Evolutionary conservation across 768 basidiomycete genomes (phyloP).

Genomic region (Leccinum boreale): DNA sequence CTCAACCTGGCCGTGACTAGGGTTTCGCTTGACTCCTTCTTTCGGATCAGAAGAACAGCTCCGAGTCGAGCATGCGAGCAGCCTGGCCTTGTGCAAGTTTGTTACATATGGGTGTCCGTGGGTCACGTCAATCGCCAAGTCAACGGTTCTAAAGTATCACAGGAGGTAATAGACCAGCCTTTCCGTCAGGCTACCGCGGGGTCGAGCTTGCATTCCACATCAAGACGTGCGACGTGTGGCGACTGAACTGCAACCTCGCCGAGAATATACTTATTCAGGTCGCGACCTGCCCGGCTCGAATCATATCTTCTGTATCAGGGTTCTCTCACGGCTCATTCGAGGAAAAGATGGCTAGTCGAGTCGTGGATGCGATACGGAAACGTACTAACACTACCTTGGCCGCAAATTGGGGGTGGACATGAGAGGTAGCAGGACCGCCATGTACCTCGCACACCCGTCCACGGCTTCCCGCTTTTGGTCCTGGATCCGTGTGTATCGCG

Average conservation of each 20-base stretch:
- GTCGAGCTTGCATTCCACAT: constrained; percentile 16
- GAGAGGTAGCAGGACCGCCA: constrained; percentile 6
- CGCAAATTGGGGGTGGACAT: constrained; percentile 21
- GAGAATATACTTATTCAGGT: constrained; percentile 7
- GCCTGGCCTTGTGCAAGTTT: background rate
- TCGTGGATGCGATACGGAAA: constrained; percentile 19
- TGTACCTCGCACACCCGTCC: constrained; percentile 2
- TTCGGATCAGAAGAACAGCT: constrained; percentile 19
- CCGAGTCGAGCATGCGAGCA: constrained; percentile 4
- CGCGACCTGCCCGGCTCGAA: constrained; percentile 12
- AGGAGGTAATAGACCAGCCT: constrained; percentile 19
- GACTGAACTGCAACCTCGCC: constrained; percentile 7
- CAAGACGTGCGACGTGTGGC: constrained; percentile 9
- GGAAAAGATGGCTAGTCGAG: constrained; percentile 3
- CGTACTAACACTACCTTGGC: constrained; percentile 18
- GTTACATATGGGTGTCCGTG: constrained; percentile 22
- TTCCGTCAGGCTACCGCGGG: constrained; percentile 12
- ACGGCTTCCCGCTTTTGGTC: constrained; percentile 15
- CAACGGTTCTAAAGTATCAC: constrained; percentile 17
- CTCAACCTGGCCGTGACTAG: constrained; percentile 13
- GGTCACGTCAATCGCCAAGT: constrained; percentile 26
- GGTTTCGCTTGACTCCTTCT: constrained; percentile 21
- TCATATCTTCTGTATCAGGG: constrained; percentile 2
- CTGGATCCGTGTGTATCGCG: constrained; percentile 9
- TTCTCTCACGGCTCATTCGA: constrained; percentile 7